phyloP scores from a whole-genome alignment of 2,329 filamentous ascomycete genomes.

The Colletotrichum incanum region DNA sequence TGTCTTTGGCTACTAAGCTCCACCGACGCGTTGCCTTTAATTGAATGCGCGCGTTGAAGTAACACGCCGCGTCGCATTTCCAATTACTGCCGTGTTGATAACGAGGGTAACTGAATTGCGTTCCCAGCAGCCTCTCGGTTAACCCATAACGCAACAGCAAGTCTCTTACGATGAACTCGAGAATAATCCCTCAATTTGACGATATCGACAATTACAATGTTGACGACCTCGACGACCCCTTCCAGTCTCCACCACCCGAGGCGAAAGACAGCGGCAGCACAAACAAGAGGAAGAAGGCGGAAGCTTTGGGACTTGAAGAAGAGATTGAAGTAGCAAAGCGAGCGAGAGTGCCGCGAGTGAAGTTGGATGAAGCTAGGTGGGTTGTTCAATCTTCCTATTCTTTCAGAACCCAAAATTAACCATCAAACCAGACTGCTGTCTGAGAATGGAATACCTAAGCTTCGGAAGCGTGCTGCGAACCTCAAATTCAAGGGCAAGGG shows the following conservation, averaged over 20 bases:
- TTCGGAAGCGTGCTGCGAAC: slow-evolving; percentile 79
- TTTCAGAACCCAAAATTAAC: slow-evolving; percentile 28
- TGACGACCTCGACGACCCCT: slow-evolving; percentile 65
- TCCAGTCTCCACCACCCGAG: slow-evolving; percentile 62
- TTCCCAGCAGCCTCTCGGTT: neutral
- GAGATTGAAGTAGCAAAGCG: slow-evolving; percentile 88
- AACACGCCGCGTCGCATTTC: neutral
- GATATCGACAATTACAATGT: slow-evolving; percentile 85
- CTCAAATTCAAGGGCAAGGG: slow-evolving; percentile 93
- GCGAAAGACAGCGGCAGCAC: slow-evolving; percentile 49
- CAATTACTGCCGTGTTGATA: neutral
- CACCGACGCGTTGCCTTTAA: slow-evolving; percentile 5
- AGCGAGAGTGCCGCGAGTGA: slow-evolving; percentile 79
- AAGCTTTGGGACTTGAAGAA: slow-evolving; percentile 84
- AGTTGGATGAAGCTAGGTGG: slow-evolving; percentile 86
- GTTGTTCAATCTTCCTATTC: slow-evolving; percentile 16
- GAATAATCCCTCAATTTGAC: slow-evolving; percentile 65
- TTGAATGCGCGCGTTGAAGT: slow-evolving; percentile 12
- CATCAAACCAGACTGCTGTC: slow-evolving; percentile 79
- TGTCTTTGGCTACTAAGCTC: neutral
- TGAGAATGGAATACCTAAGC: slow-evolving; percentile 84
- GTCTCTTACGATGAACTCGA: slow-evolving; percentile 12
- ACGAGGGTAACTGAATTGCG: neutral
- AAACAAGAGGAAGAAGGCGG: slow-evolving; percentile 65
- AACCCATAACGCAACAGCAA: neutral